Conservation (phyloP, 2,329 filamentous ascomycete species). For the Fusarium compactum region DNA sequence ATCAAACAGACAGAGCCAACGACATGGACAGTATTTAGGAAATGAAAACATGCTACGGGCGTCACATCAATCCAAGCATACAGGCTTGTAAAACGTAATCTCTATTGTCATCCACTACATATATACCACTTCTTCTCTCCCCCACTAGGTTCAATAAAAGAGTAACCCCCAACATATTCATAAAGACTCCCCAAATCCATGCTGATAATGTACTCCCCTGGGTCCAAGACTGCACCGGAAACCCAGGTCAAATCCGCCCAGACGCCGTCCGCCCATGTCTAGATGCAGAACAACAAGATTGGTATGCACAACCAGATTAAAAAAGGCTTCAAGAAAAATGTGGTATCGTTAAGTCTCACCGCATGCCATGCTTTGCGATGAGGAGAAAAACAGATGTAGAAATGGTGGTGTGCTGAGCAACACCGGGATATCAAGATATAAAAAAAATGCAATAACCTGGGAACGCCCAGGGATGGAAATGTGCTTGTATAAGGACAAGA, state of each 20-base stretch:
- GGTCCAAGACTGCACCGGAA: conserved; percentile 12
- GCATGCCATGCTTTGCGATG: conserved; percentile 12
- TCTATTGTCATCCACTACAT: conserved; percentile 20
- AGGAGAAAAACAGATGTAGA: conserved; percentile 18
- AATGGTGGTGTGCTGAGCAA: conserved; percentile 29
- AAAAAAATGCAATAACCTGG: conserved; percentile 22
- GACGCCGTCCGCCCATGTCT: conserved; percentile 44
- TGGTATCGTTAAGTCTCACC: conserved; percentile 39
- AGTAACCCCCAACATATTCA: background rate
- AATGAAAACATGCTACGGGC: background rate
- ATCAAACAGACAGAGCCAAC: background rate
- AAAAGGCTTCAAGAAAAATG: conserved; percentile 18
- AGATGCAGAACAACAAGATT: conserved; percentile 41
- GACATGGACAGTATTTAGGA: no score
- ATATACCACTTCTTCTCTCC: conserved; percentile 9
- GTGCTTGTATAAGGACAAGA: conserved; percentile 20
- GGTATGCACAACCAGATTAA: conserved; percentile 26
- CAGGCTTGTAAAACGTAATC: background rate
- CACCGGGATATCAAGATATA: conserved; percentile 45
- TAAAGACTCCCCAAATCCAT: conserved; percentile 9
- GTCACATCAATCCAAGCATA: background rate
- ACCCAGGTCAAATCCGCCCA: conserved; percentile 19
- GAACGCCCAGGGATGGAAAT: conserved; percentile 1
- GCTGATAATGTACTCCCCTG: conserved; percentile 19
- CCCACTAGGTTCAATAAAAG: background rate